These are phyloP conservation scores for Ogataea kodamae DNA, from an alignment of 805 yeast genomes.

Conservation along the genomic window DNA sequence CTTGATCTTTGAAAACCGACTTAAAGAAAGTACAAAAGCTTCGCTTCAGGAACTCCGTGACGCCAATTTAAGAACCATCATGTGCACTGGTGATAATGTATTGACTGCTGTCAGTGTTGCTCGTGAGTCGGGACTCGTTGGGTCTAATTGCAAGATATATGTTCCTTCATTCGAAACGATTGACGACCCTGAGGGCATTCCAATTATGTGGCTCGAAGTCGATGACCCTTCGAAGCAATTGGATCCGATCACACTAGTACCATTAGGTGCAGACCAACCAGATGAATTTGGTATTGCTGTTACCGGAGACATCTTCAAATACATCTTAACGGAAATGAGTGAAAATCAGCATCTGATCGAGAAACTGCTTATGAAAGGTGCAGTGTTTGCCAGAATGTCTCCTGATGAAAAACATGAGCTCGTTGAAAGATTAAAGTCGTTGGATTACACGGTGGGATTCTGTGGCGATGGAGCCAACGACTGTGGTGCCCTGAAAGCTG, in stretches of 20 bases:
- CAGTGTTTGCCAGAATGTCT: slow-evolving; percentile 93
- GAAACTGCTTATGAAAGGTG: slow-evolving; percentile 63
- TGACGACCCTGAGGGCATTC: slow-evolving; percentile 13
- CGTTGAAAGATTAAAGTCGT: slow-evolving; percentile 75
- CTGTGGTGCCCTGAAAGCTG: slow-evolving; percentile 97
- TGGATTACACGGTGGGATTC: slow-evolving; percentile 92
- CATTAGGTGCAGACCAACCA: slow-evolving; percentile 35
- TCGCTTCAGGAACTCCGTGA: slow-evolving; percentile 57
- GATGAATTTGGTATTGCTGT: slow-evolving; percentile 68
- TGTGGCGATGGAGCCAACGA: slow-evolving; percentile 99
- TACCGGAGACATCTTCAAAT: slow-evolving; percentile 89
- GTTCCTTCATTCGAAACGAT: slow-evolving; percentile 53
- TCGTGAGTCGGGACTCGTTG: slow-evolving; percentile 71
- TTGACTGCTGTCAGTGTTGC: slow-evolving; percentile 94
- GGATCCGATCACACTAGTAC: slow-evolving; percentile 61
- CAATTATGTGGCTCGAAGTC: slow-evolving; percentile 65
- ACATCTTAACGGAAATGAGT: slow-evolving; percentile 57
- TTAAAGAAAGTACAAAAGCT: slow-evolving; percentile 63
- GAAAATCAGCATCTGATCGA: slow-evolving; percentile 40
- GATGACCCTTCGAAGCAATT: slow-evolving; percentile 52
- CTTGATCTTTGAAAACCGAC: slow-evolving; percentile 86
- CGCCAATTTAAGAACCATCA: slow-evolving; percentile 77
- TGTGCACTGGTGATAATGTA: slow-evolving; percentile 98
- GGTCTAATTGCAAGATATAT: slow-evolving; percentile 42
- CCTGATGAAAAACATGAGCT: slow-evolving; percentile 98